Evolutionary conservation across 1,284 basidiomycete genomes (phyloP).

Genomic region (Afroboletus lepidellus): DNA sequence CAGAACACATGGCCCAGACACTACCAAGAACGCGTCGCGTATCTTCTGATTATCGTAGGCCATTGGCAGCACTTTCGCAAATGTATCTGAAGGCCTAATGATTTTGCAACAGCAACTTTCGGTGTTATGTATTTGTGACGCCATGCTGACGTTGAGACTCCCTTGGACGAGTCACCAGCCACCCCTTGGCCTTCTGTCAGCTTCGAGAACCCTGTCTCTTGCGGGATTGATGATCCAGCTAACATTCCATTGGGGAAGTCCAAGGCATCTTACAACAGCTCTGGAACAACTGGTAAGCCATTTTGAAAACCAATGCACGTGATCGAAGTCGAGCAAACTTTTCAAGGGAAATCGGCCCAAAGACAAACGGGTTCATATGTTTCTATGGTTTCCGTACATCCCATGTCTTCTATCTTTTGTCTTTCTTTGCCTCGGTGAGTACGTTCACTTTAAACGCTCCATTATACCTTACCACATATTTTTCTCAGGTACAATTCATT

Average conservation of each 20-base stretch:
- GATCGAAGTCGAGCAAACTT: background rate
- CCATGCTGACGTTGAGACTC: background rate
- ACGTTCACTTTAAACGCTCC: too few species aligned
- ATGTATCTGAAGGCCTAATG: too few species aligned
- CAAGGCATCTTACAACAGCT: background rate
- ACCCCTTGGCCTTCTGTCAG: background rate
- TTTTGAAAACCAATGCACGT: too few species aligned
- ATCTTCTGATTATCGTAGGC: background rate
- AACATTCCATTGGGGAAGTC: background rate
- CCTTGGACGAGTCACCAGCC: too few species aligned
- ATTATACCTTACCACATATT: background rate
- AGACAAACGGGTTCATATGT: background rate
- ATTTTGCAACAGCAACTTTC: background rate
- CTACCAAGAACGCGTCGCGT: background rate
- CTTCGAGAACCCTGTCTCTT: background rate
- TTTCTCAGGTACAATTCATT: background rate
- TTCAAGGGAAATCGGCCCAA: background rate
- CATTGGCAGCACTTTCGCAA: too few species aligned
- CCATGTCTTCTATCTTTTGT: background rate
- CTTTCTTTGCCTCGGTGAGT: background rate
- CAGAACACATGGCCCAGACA: background rate
- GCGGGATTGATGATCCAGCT: background rate
- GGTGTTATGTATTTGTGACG: background rate
- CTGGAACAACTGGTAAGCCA: background rate
- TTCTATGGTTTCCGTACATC: background rate